Base-by-base conservation (phyloP, 2,329 filamentous ascomycete species). In the Diatrype stigma region DNA sequence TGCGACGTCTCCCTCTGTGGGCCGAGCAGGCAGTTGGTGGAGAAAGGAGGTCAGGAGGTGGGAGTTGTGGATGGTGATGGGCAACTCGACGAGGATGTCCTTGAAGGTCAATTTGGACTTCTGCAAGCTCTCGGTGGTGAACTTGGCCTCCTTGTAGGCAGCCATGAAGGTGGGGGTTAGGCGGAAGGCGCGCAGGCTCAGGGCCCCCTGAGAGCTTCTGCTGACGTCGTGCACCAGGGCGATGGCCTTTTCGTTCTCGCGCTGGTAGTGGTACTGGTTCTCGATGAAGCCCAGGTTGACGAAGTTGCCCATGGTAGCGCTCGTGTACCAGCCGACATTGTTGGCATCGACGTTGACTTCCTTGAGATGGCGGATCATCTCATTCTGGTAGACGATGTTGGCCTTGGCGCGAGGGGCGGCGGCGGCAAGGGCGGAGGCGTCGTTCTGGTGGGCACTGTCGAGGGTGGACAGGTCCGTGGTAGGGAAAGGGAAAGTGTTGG, bases 301-400 rank as follows among this genome's bases (percentile, higher is more conserved):
- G 64, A 97, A 97, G 80, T 96, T 97, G 72, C 94, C 94, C 89
- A 99, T 95, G 72, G 91, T 96, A 57, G 92, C 90, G 76, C 91
- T 96, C 53, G 91, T 96, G 77, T 99, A 99, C 92, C 92, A 99
- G 65, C 94, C 94, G 54, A 96, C 90, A 66, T 90, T 95, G 79
- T 97, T 96, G 60, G 94, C 94, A 71, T 99, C 94, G 53, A 97
- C 89, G 71, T 97, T 99, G 66, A 99, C 94, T 74, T 97, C 94
- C 70, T 93, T 88, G 57, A 97, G 77, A 72, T 94, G 91, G 67
- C 91, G 89, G 73, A 99, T 93, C 93, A 97, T 97, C 73, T 99
- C 94, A 60, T 84, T 86, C 76, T 96, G 90, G 75, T 99, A 97
- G 62, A 79, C 74, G 21, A 86, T 80, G 72, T 96, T 96, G 65